Base-by-base conservation (phyloP, 164 flowering plant species). In the Echeveria elegans region DNA sequence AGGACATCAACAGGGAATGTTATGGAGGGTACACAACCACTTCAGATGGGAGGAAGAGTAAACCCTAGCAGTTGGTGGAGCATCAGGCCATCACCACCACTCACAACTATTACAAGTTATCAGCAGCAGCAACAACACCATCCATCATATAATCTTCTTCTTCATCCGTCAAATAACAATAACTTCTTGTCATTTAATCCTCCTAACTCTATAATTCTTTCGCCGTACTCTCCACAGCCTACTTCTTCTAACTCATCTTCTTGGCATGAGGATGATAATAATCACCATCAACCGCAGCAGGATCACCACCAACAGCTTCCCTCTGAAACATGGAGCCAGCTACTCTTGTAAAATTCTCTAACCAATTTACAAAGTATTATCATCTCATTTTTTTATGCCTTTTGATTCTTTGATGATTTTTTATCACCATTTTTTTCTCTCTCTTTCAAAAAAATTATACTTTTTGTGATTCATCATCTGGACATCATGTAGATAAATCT, bases 41-140 rank as follows among this genome's bases (percentile, higher is more conserved):
- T 40, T 9, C 86, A 85, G 75, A 76, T 85, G 81, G 81, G 81
- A 85, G 81, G 82, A n/a, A n/a, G n/a, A 85, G 81, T 88, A 70
- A 85, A 80, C 85, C 85, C 86, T 72, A 86, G n/a, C n/a, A n/a
- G 74, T 69, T 85, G 88, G 92, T 88, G 94, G 92, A 85, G 72
- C 71, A 79, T 80, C 64, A 79, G 76, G 32, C 61, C 61, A 73
- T 63, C 83, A 78, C 74, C 77, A 59, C 68, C 32, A 72, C 9
- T 48, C 53, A 29, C 32, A 16, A 28, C 77, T 50, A 83, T 83
- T 31, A 71, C 73, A 23, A 24, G 32, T 65, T 75, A 68, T 24
- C 77, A n/a, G n/a, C n/a, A n/a, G n/a, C n/a, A n/a, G n/a, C n/a
- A 72, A 69, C 58, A 65, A 65, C 66, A 40, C 11, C 69, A 52